Evolutionary conservation across 352 stramenopile species (phyloP), one percentile per base, ranked within the genome.

Genomic region (Phytopythium montanum): DNA sequence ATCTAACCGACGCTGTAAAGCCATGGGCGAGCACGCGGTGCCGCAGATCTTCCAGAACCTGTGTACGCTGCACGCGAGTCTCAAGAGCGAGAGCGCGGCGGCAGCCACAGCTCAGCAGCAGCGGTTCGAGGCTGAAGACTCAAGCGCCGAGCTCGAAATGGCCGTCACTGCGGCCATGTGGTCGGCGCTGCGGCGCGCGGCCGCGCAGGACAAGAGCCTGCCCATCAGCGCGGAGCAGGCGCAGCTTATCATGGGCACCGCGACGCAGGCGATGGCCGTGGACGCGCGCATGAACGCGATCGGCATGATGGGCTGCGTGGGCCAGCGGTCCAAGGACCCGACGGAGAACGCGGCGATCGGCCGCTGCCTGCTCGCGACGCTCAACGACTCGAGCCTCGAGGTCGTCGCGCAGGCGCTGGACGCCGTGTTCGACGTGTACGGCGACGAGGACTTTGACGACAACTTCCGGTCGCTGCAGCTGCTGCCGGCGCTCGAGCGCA

Each of bases 391-490:
- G 49, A 89, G 76, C 50, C 66, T 96, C 18, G 82, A 93, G 62
- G 87, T 96, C 18, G 85, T 94, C 19, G 77, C 81, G n/a, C 83
- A 93, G 62, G 85, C 85, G 5, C 68, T 96, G 26, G 94, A 96
- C 65, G 85, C 87, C 52, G 63, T 96, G 18, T 96, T 96, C 53
- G 87, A 96, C 49, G 78, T 96, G 19, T 96, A 94, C 60, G 68
- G 79, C 31, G 81, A 91, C 53, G 85, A 96, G 54, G 68, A 88
- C 45, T 92, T 90, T 45, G 83, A 96, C 65, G 70, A 69, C 53
- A 76, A 72, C 7, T 96, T 96, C 67, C 77, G 76, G 34, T 62
- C 70, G 14, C 64, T 91, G 16, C 70, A 86, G n/a, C 66, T 94
- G 12, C 59, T 94, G n/a, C 58, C 56, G 39, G 70, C 75, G 41